Conservation (phyloP, 2,329 filamentous ascomycete species). For the Paraconiothyrium sp. region DNA sequence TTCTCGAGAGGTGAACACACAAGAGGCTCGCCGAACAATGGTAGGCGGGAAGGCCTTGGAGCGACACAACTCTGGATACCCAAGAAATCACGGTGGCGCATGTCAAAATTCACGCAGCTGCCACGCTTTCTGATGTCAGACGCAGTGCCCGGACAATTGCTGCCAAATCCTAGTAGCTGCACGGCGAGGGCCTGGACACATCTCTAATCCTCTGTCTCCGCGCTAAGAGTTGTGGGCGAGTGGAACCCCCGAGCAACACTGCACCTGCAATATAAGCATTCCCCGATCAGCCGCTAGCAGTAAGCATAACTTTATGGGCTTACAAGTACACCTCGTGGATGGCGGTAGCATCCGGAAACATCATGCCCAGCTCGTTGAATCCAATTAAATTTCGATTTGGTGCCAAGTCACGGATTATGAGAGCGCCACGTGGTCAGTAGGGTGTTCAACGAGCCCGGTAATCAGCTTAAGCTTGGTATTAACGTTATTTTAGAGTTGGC, state of each 20-base stretch:
- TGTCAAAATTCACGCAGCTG: neutral
- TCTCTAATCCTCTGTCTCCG: neutral
- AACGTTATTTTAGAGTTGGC: conserved; percentile 13
- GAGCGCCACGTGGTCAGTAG: neutral
- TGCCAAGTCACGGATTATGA: conserved; percentile 4
- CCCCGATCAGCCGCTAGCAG: conserved; percentile 11
- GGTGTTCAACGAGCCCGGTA: conserved; percentile 1
- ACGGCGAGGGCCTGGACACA: neutral
- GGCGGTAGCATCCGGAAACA: neutral
- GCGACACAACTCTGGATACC: neutral
- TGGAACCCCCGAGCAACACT: neutral
- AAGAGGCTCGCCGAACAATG: neutral
- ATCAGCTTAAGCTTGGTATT: conserved; percentile 16
- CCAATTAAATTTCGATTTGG: neutral
- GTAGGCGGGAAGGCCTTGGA: neutral
- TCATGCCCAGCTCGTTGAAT: neutral
- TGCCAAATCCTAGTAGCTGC: too few species aligned
- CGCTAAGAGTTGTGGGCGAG: conserved; percentile 1
- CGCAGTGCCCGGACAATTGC: neutral
- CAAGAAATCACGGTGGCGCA: neutral
- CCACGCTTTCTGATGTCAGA: conserved; percentile 13
- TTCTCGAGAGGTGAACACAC: neutral
- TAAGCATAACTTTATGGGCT: conserved; percentile 8
- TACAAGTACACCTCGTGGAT: neutral
- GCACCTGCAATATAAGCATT: conserved; percentile 5